Base-by-base conservation (phyloP, 2,329 filamentous ascomycete species). In the Pezicula radicicola region DNA sequence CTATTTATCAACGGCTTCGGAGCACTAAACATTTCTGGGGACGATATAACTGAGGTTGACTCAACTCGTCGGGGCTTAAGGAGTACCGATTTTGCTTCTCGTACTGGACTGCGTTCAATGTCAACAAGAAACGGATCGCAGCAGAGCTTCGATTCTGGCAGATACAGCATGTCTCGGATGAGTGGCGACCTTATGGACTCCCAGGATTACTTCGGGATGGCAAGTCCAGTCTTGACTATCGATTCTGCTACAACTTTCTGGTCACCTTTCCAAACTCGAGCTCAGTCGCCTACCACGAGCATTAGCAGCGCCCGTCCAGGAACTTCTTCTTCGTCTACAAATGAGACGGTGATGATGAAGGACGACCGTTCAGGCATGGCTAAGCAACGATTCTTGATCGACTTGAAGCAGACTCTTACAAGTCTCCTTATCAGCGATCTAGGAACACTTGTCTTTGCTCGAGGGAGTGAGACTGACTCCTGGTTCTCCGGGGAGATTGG, bases 371-470 rank as follows among this genome's bases (percentile, higher is more conserved):
- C 63, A 64, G 81, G 65, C 70, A 76, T 89, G 53, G 87, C 90
- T 42, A 95, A 94, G 72, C 76, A 81, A 3, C 79, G 77, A n/a
- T 96, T 97, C 68, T 73, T 96, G 49, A 76, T 82, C 7, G 87
- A 91, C 28, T 75, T 96, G 28, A 86, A 86, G 60, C 88, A 92
- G 65, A 88, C 85, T 0, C 73, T 97, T 37, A 93, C 87, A 2
- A 92, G 91, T 57, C 76, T 99, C 16, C 73, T 97, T 2, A 73
- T 97, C 25, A 97, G 93, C 46, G 94, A 99, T 66, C 77, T 97
- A 4, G 91, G 92, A 6, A 91, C 87, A 39, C 81, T 90, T 28
- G 87, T 97, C 1, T 94, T 95, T 48, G 81, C 85, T 37, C 76
- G 83, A 35, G 93, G 92, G 3, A 95, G 90, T 35, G 92, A 97